Base-by-base conservation (phyloP, 805 yeast genomes). In the Suhomyces canberraensis region DNA sequence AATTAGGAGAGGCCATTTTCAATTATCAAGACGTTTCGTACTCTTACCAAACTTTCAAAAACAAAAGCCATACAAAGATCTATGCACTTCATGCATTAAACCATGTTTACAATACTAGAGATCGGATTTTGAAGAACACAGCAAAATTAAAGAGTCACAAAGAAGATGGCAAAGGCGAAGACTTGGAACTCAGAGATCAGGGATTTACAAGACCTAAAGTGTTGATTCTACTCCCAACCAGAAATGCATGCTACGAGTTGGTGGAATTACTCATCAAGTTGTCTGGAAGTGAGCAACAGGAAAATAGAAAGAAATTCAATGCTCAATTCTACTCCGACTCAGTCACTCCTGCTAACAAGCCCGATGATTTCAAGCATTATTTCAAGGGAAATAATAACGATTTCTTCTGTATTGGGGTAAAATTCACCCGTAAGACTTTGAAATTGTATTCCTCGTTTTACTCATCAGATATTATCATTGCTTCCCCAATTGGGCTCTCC, bases 141-240 rank as follows among this genome's bases (percentile, higher is more conserved):
- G 74, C 76, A 33, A 78, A 77, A 47, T 46, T 81, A 15, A 61
- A 67, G 20, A 47, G 58, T 13, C 66, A 65, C 39, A 69, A 69
- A 41, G 76, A 69, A 25, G 55, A 63, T 14, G 19, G 33, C 13
- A 22, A 16, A 4, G 36, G 41, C 17, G 53, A 56, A 47, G 80
- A 75, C 41, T 76, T 76, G 9, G 95, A 87, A 50, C 71, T 74
- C 45, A 67, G 95, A 38, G 98, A 93, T 57, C 98, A 93, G 60
- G 98, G 98, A 19, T 93, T 88, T 57, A 90, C 96, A 0, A 73
- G 98, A 44, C 95, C 98, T 1, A 90, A 89, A 52, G 89, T 84
- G 1, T 63, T 93, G 38, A 77, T 91, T 4, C 60, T 93, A 17
- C 64, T 87, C 27, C 98, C 98, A 9, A 87, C 96, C 0, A 75